phyloP scores from a whole-genome alignment of 2,329 filamentous ascomycete genomes.

The Sarocladium kiliense region DNA sequence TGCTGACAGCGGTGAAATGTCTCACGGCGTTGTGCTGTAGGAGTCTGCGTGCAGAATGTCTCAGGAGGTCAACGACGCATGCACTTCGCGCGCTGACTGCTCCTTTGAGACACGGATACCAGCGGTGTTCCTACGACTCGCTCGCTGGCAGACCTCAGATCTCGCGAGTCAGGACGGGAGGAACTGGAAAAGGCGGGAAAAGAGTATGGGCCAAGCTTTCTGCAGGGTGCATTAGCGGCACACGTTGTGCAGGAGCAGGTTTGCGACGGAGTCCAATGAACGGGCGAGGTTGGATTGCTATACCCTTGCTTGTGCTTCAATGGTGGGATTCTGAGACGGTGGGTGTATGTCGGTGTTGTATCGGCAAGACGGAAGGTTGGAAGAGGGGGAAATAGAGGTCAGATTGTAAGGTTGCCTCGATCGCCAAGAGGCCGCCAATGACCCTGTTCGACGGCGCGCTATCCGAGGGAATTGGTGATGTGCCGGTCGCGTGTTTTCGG shows the following conservation, averaged over 20 bases:
- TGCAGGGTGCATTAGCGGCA: conserved; percentile 5
- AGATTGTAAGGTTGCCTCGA: background rate
- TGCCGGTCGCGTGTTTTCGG: background rate
- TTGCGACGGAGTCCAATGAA: background rate
- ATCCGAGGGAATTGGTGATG: background rate
- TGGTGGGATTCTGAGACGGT: background rate
- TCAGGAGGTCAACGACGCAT: background rate
- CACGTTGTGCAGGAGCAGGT: background rate
- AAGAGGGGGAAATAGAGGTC: background rate
- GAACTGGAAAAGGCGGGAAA: background rate
- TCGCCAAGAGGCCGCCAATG: conserved; percentile 7
- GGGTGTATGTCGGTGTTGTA: background rate
- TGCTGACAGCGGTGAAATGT: background rate
- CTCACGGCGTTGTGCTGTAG: background rate
- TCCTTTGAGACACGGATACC: too few species aligned
- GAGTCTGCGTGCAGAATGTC: background rate
- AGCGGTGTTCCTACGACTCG: too few species aligned
- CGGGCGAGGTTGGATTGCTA: background rate
- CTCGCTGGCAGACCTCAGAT: too few species aligned
- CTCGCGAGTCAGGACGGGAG: background rate
- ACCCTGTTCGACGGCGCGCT: background rate
- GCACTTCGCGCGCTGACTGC: too few species aligned
- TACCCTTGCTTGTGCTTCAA: background rate
- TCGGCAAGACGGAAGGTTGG: background rate
- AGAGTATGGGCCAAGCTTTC: background rate